Conservation (phyloP, 2,329 filamentous ascomycete genomes). For the Lomentospora prolificans region DNA sequence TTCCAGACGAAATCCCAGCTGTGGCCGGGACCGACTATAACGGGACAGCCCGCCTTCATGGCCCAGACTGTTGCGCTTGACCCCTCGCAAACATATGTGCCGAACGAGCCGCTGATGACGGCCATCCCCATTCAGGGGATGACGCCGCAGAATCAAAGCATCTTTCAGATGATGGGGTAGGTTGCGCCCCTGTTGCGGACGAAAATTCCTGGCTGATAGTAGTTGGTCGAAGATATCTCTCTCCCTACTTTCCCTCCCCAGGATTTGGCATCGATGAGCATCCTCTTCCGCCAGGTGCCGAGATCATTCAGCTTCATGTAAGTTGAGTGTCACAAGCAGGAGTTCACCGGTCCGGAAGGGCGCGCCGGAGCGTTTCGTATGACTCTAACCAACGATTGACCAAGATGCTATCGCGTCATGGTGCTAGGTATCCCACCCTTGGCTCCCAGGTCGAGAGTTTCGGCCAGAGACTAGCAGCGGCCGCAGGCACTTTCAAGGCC, state of each 20-base stretch:
- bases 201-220: background rate
- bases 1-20: slow-evolving; percentile 52
- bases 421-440: slow-evolving; percentile 61
- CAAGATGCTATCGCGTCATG: slow-evolving; percentile 68
- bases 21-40: slow-evolving; percentile 58
- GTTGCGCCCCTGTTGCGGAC: background rate
- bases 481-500: slow-evolving; percentile 42
- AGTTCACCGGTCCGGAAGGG: no score
- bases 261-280: slow-evolving; percentile 70
- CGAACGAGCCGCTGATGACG: slow-evolving; percentile 63
- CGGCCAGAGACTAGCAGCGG: slow-evolving; percentile 47
- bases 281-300: slow-evolving; percentile 53
- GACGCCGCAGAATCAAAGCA: slow-evolving; percentile 47
- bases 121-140: slow-evolving; percentile 55
- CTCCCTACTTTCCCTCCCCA: slow-evolving; percentile 60
- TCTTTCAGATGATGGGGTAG: slow-evolving; percentile 60
- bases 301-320: slow-evolving; percentile 56
- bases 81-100: slow-evolving; percentile 54
- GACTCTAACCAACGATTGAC: slow-evolving; percentile 10
- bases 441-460: slow-evolving; percentile 44
- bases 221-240: slow-evolving; percentile 33
- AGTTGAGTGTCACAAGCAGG: no score
- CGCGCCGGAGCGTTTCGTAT: background rate
- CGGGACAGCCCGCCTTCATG: slow-evolving; percentile 58
- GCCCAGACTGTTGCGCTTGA: slow-evolving; percentile 61